Evolutionary conservation across 2,329 filamentous ascomycete genomes (phyloP).

Genomic region (Cadophora sp.): DNA sequence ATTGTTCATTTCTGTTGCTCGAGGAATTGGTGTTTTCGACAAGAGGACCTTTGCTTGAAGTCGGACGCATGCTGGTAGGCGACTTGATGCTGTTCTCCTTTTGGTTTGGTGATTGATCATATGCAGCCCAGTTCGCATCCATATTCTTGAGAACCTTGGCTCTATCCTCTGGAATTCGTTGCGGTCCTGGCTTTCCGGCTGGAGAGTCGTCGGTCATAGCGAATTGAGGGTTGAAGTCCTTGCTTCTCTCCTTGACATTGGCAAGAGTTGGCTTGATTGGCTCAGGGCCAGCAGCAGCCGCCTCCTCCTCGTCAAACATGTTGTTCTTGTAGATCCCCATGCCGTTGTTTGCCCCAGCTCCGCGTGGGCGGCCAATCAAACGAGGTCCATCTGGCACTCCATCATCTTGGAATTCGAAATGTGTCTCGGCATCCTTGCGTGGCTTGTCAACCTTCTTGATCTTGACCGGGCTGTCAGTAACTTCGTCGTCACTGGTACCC

Average conservation of each 20-base stretch:
- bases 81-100: conserved; percentile 44
- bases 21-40: conserved; percentile 38
- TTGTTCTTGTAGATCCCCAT: conserved; percentile 80
- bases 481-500: conserved; percentile 72
- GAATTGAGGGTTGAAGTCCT: conserved; percentile 82
- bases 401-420: conserved; percentile 86
- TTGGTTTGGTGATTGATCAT: conserved; percentile 63
- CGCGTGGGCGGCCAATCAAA: conserved; percentile 54
- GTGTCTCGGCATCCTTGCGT: conserved; percentile 79
- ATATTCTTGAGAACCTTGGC: conserved; percentile 77
- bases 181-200: conserved; percentile 49
- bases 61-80: conserved; percentile 25
- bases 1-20: conserved; percentile 32
- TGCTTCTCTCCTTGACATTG: conserved; percentile 74
- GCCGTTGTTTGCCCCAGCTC: conserved; percentile 69
- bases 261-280: conserved; percentile 55
- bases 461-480: conserved; percentile 63
- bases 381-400: conserved; percentile 62
- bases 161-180: conserved; percentile 61
- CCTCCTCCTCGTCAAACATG: conserved; percentile 60
- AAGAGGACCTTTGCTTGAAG: conserved; percentile 39
- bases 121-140: conserved; percentile 66
- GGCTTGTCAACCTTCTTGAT: conserved; percentile 67
- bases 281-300: conserved; percentile 32
- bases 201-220: conserved; percentile 74